These are phyloP conservation scores for Pseudogymnoascus pannorum DNA, from an alignment of 2,329 filamentous ascomycete species.

Conservation along the genomic window DNA sequence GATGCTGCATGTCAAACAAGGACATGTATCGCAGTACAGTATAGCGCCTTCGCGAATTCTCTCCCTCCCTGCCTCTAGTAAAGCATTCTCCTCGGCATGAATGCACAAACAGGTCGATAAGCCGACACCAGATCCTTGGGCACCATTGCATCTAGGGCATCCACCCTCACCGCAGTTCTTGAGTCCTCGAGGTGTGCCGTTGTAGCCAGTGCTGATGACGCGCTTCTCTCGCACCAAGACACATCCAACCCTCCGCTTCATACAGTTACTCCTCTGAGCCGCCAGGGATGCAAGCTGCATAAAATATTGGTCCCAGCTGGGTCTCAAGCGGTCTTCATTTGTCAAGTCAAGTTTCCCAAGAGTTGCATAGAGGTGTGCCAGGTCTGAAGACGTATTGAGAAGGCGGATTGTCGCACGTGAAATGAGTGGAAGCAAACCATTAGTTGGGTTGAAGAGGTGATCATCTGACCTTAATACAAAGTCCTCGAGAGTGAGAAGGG, in stretches of 20 bases:
- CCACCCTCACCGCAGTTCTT: slow-evolving; percentile 90
- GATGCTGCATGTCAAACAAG: slow-evolving; percentile 94
- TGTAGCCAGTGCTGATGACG: slow-evolving; percentile 94
- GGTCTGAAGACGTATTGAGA: slow-evolving; percentile 71
- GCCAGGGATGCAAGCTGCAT: slow-evolving; percentile 94
- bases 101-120: slow-evolving; percentile 88
- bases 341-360: slow-evolving; percentile 69
- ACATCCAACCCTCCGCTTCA: slow-evolving; percentile 94
- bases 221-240: slow-evolving; percentile 80
- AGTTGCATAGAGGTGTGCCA: slow-evolving; percentile 64
- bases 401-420: slow-evolving; percentile 76
- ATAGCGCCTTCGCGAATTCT: slow-evolving; percentile 75
- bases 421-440: slow-evolving; percentile 68
- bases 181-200: slow-evolving; percentile 86
- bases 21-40: slow-evolving; percentile 93
- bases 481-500: slow-evolving; percentile 41
- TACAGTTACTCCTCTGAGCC: slow-evolving; percentile 87
- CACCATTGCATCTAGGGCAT: slow-evolving; percentile 79
- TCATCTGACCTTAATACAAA: slow-evolving; percentile 58
- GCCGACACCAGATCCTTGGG: slow-evolving; percentile 59
- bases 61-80: slow-evolving; percentile 89
- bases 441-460: slow-evolving; percentile 62
- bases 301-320: slow-evolving; percentile 95
- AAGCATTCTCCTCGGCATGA: slow-evolving; percentile 96
- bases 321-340: slow-evolving; percentile 71